These are phyloP conservation scores for Penicillium brasilianum DNA, from an alignment of 2,329 filamentous ascomycete genomes.

Conservation along the genomic window DNA sequence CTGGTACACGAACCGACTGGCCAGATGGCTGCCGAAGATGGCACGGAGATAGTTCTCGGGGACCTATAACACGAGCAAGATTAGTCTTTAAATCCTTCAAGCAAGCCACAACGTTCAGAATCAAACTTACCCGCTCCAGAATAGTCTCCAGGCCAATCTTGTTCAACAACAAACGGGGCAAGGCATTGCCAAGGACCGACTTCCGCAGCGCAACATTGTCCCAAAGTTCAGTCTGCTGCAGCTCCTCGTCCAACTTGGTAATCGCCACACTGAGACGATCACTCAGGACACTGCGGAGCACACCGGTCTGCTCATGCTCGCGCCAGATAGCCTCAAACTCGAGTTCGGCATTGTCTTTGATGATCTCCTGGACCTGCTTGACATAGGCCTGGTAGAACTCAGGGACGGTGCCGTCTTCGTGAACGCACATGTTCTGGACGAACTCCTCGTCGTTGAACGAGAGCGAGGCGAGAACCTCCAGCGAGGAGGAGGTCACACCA, in stretches of 20 bases:
- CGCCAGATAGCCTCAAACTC: conserved; percentile 99
- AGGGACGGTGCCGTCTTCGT: conserved; percentile 75
- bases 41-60: conserved; percentile 90
- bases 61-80: conserved; percentile 56
- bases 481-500: conserved; percentile 93
- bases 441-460: conserved; percentile 92
- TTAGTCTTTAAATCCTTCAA: not conserved
- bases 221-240: conserved; percentile 94
- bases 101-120: not conserved
- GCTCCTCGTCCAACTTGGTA: conserved; percentile 93
- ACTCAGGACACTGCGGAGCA: conserved; percentile 81
- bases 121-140: conserved; percentile 69
- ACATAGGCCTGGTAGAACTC: conserved; percentile 95
- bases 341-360: conserved; percentile 85
- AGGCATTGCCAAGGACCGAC: conserved; percentile 79
- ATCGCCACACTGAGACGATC: conserved; percentile 91
- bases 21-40: conserved; percentile 95
- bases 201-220: conserved; percentile 76
- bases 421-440: conserved; percentile 89
- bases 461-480: conserved; percentile 91
- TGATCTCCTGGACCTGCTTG: conserved; percentile 85
- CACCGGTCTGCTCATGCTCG: conserved; percentile 82
- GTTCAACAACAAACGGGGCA: conserved; percentile 80
- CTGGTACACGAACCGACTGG: conserved; percentile 94
- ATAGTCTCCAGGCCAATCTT: conserved; percentile 93